These are phyloP conservation scores for Neophaeococcomyces mojaviensis DNA, from an alignment of 2,329 filamentous ascomycete genomes.

Conservation along the genomic window DNA sequence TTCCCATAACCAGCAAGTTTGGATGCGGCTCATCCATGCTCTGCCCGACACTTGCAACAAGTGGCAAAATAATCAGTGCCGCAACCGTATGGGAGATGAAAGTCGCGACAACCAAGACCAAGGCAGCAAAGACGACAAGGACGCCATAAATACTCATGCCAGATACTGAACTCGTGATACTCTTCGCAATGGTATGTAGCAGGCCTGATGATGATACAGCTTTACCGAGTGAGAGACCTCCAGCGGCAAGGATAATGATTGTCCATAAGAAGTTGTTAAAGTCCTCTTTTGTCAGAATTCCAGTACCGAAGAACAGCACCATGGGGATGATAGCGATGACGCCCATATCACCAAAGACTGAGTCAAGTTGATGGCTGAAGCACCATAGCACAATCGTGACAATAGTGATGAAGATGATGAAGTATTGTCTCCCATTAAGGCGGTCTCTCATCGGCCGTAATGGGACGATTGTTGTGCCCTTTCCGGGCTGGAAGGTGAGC, in stretches of 20 bases:
- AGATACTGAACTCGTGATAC: conserved; percentile 67
- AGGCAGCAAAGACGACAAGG: conserved; percentile 70
- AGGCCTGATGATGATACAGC: conserved; percentile 89
- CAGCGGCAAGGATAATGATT: conserved; percentile 90
- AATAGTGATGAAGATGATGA: conserved; percentile 77
- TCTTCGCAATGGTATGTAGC: conserved; percentile 73
- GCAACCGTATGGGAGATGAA: conserved; percentile 98
- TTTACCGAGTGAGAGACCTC: conserved; percentile 85
- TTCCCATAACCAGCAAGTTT: conserved; percentile 89
- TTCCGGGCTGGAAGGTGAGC: conserved; percentile 74
- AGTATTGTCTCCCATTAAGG: conserved; percentile 86
- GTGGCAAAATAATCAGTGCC: conserved; percentile 83
- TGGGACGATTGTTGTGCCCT: conserved; percentile 80
- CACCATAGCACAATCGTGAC: conserved; percentile 88
- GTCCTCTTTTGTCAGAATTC: conserved; percentile 94
- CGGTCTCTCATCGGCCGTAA: conserved; percentile 83
- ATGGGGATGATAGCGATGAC: conserved; percentile 95
- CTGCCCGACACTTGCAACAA: conserved; percentile 78
- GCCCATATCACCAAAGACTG: conserved; percentile 92
- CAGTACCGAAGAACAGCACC: conserved; percentile 91
- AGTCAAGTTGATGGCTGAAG: conserved; percentile 77
- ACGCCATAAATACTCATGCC: conserved; percentile 79
- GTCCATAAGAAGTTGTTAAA: conserved; percentile 99
- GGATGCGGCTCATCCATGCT: conserved; percentile 85
- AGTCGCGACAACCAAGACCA: conserved; percentile 89